phyloP scores from a whole-genome alignment of 2,329 filamentous ascomycete genomes.

The Grosmannia penicillata region DNA sequence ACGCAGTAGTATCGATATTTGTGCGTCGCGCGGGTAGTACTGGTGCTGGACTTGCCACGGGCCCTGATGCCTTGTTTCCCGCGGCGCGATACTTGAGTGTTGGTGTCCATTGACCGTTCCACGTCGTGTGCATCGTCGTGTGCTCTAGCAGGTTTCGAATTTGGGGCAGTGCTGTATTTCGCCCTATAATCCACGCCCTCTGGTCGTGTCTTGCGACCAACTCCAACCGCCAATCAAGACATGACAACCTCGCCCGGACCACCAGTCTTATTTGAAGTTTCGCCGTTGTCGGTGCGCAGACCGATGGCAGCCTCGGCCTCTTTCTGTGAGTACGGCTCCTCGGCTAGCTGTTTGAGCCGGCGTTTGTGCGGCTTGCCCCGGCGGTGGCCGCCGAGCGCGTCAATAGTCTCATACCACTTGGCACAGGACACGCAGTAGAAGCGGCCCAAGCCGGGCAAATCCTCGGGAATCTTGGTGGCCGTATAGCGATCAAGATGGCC shows the following conservation, averaged over 20 bases:
- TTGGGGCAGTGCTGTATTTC: too few relatives aligned
- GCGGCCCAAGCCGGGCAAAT: constrained; percentile 72
- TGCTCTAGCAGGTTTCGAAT: too few relatives aligned
- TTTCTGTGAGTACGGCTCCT: constrained; percentile 76
- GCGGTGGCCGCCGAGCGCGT: constrained; percentile 58
- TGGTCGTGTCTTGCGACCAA: too few relatives aligned
- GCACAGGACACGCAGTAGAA: constrained; percentile 88
- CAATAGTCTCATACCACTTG: constrained; percentile 86
- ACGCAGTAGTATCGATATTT: too few relatives aligned
- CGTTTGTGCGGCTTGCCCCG: constrained; percentile 91
- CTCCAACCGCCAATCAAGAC: constrained; percentile 1
- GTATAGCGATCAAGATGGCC: constrained; percentile 72
- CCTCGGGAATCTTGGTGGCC: constrained; percentile 64
- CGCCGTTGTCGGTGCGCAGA: constrained; percentile 8
- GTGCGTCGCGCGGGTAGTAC: too few relatives aligned
- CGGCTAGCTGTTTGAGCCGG: constrained; percentile 72
- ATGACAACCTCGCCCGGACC: neutral
- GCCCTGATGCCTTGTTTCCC: too few relatives aligned
- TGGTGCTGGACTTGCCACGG: too few relatives aligned
- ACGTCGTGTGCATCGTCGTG: too few relatives aligned
- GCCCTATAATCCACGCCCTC: too few relatives aligned
- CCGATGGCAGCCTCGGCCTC: constrained; percentile 72
- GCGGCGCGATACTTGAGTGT: too few relatives aligned
- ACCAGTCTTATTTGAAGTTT: neutral
- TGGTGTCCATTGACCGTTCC: too few relatives aligned